These are phyloP conservation scores for Ascocoryne sarcoides DNA, from an alignment of 2,329 filamentous ascomycete genomes.

Conservation along the genomic window DNA sequence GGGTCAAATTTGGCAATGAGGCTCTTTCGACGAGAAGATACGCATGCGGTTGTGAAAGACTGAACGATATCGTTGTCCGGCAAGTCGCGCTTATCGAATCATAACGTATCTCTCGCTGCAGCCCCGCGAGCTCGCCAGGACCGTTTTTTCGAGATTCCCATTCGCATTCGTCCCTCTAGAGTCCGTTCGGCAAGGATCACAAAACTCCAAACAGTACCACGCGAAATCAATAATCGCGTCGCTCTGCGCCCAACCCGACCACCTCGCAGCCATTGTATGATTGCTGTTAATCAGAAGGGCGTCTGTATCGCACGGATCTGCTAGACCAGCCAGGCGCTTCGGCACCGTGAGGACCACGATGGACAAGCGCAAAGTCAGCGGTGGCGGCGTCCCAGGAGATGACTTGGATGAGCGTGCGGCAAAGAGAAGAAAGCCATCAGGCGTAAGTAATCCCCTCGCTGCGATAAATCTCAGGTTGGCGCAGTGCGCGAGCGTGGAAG, in stretches of 20 bases:
- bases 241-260: conserved; percentile 1
- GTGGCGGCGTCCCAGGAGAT: conserved; percentile 34
- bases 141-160: background rate
- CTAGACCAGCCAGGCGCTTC: conserved; percentile 4
- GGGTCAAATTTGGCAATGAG: no score
- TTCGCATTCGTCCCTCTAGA: background rate
- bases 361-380: conserved; percentile 46
- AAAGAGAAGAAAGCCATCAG: conserved; percentile 48
- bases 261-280: conserved; percentile 13
- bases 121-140: no score
- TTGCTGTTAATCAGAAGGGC: conserved; percentile 4
- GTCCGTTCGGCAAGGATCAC: conserved; percentile 8
- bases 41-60: no score
- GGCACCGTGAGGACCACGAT: conserved; percentile 16
- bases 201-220: conserved; percentile 5
- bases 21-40: no score
- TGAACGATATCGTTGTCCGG: no score
- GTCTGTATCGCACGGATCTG: conserved; percentile 4
- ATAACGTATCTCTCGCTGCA: no score
- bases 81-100: no score
- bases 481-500: conserved; percentile 6
- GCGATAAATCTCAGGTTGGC: conserved; percentile 3
- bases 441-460: conserved; percentile 37
- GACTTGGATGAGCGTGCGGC: conserved; percentile 44
- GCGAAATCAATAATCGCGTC: conserved; percentile 12